Conservation (phyloP, 768 basidiomycete species). For the Macrolepiota albuminosa region DNA sequence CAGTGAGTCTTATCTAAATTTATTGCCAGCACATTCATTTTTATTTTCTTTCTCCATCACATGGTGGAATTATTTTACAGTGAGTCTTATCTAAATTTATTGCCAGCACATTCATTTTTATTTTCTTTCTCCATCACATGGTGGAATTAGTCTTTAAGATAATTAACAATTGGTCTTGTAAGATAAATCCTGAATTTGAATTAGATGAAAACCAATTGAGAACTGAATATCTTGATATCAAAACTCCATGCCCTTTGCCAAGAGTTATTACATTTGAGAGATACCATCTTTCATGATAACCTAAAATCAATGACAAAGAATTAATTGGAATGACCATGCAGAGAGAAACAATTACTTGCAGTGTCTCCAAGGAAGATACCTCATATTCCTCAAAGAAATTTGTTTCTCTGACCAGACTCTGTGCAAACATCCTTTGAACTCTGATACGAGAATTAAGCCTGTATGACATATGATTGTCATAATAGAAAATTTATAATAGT, state of each 20-base stretch:
- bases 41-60: too few species aligned
- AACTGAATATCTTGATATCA: background rate
- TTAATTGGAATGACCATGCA: background rate
- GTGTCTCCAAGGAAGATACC: background rate
- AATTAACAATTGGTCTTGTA: too few species aligned
- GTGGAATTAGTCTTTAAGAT: background rate
- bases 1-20: too few species aligned
- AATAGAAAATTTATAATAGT: background rate
- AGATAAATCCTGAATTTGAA: too few species aligned
- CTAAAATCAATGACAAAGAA: background rate
- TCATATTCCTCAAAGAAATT: background rate
- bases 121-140: too few species aligned
- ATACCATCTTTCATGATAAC: background rate
- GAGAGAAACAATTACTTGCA: background rate
- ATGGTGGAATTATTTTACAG: too few species aligned
- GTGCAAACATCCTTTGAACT: background rate
- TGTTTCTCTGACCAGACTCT: background rate
- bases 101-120: too few species aligned
- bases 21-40: too few species aligned
- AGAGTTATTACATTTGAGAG: background rate
- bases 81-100: too few species aligned
- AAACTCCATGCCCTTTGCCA: background rate
- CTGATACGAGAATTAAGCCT: background rate
- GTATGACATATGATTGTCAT: background rate
- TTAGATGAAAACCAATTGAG: too few species aligned